Evolutionary conservation across 2,329 filamentous ascomycete genomes (phyloP).

Genomic region (Fusarium chaquense): DNA sequence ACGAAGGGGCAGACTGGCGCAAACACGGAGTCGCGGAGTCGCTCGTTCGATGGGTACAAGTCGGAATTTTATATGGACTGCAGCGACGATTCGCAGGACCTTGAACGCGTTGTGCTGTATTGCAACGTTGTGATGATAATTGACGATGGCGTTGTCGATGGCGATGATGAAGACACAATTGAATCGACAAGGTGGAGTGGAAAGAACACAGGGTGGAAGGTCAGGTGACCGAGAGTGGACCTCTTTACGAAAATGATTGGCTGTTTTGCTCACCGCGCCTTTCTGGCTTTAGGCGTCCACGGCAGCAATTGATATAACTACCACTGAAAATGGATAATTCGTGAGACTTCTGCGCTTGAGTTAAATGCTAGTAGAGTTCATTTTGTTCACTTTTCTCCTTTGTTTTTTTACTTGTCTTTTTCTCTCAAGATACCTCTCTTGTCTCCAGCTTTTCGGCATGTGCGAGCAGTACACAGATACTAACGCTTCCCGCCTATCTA

Average conservation of each 20-base stretch:
- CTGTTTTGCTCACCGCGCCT: fast-evolving
- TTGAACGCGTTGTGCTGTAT: background rate
- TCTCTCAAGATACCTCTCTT: no score
- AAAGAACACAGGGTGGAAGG: background rate
- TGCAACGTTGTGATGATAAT: background rate
- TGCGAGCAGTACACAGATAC: no score
- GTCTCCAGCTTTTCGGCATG: no score
- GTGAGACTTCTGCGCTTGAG: no score
- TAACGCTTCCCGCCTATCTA: no score
- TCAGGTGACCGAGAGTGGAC: background rate
- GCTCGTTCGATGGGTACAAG: conserved; percentile 11
- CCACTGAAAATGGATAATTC: no score
- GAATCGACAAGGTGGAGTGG: background rate
- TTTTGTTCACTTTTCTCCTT: no score
- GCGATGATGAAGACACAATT: background rate
- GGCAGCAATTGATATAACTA: no score
- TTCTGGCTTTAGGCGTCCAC: background rate
- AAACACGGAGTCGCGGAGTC: background rate
- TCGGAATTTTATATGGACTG: conserved; percentile 4
- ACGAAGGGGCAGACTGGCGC: conserved; percentile 5
- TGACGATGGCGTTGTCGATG: background rate
- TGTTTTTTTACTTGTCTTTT: no score
- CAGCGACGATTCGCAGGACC: background rate
- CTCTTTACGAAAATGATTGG: background rate
- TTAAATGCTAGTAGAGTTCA: no score